Evolutionary conservation across 1,284 basidiomycete genomes (phyloP), one percentile per base, ranked within the genome.

Genomic region (Marasmius oreades): DNA sequence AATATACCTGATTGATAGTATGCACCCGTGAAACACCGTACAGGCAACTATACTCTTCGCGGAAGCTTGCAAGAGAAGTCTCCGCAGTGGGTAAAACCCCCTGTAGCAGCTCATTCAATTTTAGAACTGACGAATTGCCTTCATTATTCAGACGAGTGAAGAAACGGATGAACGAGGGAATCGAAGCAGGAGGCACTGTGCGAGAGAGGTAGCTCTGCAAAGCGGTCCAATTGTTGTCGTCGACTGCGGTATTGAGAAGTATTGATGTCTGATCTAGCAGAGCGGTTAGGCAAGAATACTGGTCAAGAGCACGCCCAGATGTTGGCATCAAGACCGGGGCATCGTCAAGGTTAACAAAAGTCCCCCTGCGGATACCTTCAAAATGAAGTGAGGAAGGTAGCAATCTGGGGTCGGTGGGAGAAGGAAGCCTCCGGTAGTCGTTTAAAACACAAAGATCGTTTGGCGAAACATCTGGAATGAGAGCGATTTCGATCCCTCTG

Each of bases 401-500:
- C 33, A 44, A 51, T 34, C 64, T 58, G 48, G 55, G 39, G 53
- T 61, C 54, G 47, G 26, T 26, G 8, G 37, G 7, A 20, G 46
- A 36, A 22, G 85, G 82, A 20, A 86, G 70, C 42, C 84, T 78
- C 42, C 73, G 61, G 63, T 80, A 72, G 53, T 82, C 75, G n/a
- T 71, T 68, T 12, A 87, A 56, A 23, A 81, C 74, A 28, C 53
- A 52, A 7, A 47, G 33, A 59, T 89, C 88, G 60, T 86, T 79
- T 8, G 69, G 61, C 20, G 67, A 67, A 52, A 70, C 66, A 36
- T 59, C 54, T 11, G 66, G 55, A 14, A 77, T 58, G 34, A 91
- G 64, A 24, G 80, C 81, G 36, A 99, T 81, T 70, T 99, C 97
- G 43, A 98, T 79, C 34, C 96, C 97, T 62, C 97, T 87, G 70